Base-by-base conservation (phyloP, 2,329 filamentous ascomycete genomes). In the Claviceps capensis region DNA sequence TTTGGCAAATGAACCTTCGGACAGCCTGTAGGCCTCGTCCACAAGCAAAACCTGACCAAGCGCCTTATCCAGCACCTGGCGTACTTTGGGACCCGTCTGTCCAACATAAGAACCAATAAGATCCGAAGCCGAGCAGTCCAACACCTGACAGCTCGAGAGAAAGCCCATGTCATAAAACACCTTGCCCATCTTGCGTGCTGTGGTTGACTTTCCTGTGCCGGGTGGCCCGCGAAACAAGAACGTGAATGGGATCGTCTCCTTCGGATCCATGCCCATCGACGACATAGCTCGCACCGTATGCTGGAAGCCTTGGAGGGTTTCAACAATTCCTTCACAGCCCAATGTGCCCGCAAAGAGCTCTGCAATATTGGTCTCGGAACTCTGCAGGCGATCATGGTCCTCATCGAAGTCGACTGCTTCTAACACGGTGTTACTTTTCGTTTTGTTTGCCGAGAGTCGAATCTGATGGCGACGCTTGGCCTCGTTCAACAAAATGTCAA, bases 381-480 rank as follows among this genome's bases (percentile, higher is more conserved):
- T 63, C 1, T 74, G 68, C 0, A 65, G 69, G 3, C 83, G 72
- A 4, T 61, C 58, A 54, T 74, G 80, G 1, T 88, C 61, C n/a
- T 77, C 85, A 47, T 91, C 84, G 17, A 93, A 77, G 55, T 88
- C 85, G 0, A 84, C 79, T 0, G 79, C 85, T 58, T 91, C 90
- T 1, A 86, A 80, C 61, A 43, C 19, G 4, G 86, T 87, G 55
- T 85, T 77, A 0, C 76, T 75, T 36, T 59, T 59, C 1, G 60
- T 56, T 3, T 56, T 45, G 0, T 61, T 58, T 0, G 57, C 55
- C 0, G 60, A 56, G 5, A 62, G n/a, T 1, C 66, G 57, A 9
- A 54, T 55, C 50, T 69, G 65, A 37, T 69, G 63, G 0, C 61
- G 59, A 3, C 54, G 54, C 54, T 85, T 85, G 1, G 82, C 77